Conservation (phyloP, 768 basidiomycete species). For the Amanita brunnescens region DNA sequence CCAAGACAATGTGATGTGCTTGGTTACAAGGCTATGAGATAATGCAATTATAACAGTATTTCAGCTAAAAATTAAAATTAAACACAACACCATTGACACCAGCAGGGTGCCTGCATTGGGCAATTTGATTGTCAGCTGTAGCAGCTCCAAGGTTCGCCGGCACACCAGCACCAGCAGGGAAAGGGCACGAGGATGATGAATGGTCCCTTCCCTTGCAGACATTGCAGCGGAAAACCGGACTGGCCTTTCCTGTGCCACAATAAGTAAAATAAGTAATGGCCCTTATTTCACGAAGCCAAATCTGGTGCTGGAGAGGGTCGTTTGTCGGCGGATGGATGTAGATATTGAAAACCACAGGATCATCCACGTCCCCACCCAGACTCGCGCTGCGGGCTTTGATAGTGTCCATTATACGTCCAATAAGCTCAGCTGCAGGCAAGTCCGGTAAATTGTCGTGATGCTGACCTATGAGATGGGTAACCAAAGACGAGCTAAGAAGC, state of each 20-base stretch:
- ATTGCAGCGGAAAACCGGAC: neutral
- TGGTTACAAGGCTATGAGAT: too few species aligned
- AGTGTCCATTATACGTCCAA: neutral
- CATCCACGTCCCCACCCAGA: neutral
- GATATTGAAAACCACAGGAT: neutral
- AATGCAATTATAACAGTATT: too few species aligned
- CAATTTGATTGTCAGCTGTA: too few species aligned
- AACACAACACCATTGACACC: too few species aligned
- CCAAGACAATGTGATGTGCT: too few species aligned
- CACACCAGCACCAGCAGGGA: too few species aligned
- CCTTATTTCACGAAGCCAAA: neutral
- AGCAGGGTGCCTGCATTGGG: too few species aligned
- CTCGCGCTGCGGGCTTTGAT: neutral
- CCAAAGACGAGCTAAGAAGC: neutral
- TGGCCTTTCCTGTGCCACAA: neutral
- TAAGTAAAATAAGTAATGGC: neutral
- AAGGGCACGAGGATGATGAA: neutral
- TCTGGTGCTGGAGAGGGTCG: neutral
- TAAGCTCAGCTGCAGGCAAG: neutral
- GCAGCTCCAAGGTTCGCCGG: too few species aligned
- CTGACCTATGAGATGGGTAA: neutral
- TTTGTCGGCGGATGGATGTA: neutral
- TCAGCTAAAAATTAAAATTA: too few species aligned
- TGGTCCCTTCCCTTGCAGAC: neutral
- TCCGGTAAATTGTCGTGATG: neutral